Conservation (phyloP, 164 flowering plant species). For the Macadamia tetraphylla region DNA sequence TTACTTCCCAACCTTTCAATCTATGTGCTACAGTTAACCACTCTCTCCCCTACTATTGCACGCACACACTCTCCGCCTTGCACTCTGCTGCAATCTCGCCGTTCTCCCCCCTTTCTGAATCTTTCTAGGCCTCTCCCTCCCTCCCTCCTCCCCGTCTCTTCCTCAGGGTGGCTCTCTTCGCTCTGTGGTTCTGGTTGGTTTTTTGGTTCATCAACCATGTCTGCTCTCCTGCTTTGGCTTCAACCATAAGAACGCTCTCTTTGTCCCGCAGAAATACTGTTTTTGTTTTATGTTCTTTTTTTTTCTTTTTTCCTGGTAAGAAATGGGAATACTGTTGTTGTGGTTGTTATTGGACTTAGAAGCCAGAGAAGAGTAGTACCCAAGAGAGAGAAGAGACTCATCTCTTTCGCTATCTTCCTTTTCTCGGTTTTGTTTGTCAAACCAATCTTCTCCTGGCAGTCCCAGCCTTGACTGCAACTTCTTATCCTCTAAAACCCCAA, state of each 20-base stretch:
- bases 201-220: not conserved
- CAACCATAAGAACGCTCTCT: conserved; percentile 16
- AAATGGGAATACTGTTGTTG: not conserved
- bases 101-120: too few species aligned
- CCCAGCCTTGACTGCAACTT: conserved; percentile 81
- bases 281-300: too few species aligned
- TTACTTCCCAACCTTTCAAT: too few species aligned
- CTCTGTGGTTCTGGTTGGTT: too few species aligned
- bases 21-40: too few species aligned
- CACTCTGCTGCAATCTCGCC: too few species aligned
- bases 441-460: conserved; percentile 64
- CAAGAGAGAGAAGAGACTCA: conserved; percentile 37
- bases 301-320: too few species aligned
- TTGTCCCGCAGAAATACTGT: conserved; percentile 11
- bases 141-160: too few species aligned
- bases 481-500: conserved; percentile 45
- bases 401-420: conserved; percentile 16
- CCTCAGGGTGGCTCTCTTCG: too few species aligned
- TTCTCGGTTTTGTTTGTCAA: conserved; percentile 6
- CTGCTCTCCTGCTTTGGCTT: not conserved
- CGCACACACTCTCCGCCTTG: too few species aligned
- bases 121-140: too few species aligned
- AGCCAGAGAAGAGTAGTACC: conserved; percentile 19
- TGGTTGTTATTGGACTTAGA: conserved; percentile 8
- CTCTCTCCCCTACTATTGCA: too few species aligned